Evolutionary conservation across 1,284 basidiomycete species (phyloP).

Genomic region (Leucoagaricus sp.): DNA sequence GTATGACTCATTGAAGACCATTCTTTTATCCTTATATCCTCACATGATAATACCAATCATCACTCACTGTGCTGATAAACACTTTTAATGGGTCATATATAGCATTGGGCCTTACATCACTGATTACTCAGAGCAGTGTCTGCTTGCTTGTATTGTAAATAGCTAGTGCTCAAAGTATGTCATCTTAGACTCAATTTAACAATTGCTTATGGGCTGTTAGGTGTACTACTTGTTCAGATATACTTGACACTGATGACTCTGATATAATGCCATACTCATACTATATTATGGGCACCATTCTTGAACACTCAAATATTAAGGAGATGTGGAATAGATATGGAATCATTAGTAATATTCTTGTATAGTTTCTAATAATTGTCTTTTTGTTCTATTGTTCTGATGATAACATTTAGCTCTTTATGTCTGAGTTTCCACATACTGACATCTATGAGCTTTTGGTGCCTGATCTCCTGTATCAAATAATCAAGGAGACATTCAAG

Average conservation of each 20-base stretch:
- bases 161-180: conserved; percentile 27
- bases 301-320: neutral
- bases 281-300: neutral
- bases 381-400: too few relatives aligned
- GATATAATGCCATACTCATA: neutral
- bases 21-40: conserved; percentile 24
- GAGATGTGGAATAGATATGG: neutral
- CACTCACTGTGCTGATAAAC: conserved; percentile 24
- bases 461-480: conserved; percentile 19
- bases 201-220: neutral
- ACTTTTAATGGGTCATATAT: conserved; percentile 26
- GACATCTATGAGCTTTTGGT: conserved; percentile 16
- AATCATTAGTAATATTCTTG: neutral
- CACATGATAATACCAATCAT: conserved; percentile 25
- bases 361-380: neutral
- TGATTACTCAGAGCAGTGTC: conserved; percentile 31
- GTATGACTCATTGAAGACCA: conserved; percentile 26
- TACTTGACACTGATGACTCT: neutral
- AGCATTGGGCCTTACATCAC: conserved; percentile 28
- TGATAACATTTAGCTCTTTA: conserved; percentile 11
- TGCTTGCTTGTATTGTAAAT: conserved; percentile 24
- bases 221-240: neutral
- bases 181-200: neutral
- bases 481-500: conserved; percentile 24
- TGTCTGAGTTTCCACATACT: conserved; percentile 11